These are phyloP conservation scores for Exidia glandulosa DNA, from an alignment of 768 basidiomycete genomes.

Conservation along the genomic window DNA sequence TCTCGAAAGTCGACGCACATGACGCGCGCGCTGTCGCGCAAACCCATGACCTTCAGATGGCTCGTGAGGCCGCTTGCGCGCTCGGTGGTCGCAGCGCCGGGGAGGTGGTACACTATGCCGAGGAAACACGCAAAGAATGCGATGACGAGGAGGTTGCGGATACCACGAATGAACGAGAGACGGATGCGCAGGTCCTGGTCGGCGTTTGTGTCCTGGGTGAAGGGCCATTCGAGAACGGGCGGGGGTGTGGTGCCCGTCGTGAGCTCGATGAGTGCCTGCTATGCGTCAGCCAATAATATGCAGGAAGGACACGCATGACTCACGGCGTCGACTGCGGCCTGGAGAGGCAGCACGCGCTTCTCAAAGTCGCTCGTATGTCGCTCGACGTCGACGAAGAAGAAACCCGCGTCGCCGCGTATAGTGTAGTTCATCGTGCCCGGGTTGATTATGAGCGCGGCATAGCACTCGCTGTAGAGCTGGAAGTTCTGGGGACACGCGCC, in stretches of 20 bases:
- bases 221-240: slow-evolving; percentile 65
- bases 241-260: slow-evolving; percentile 43
- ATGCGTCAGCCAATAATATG: slow-evolving; percentile 23
- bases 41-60: slow-evolving; percentile 74
- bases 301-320: slow-evolving; percentile 21
- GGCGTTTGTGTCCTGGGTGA: slow-evolving; percentile 53
- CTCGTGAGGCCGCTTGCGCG: slow-evolving; percentile 52
- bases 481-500: slow-evolving; percentile 62
- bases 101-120: slow-evolving; percentile 68
- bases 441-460: slow-evolving; percentile 52
- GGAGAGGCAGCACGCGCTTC: slow-evolving; percentile 53
- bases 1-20: slow-evolving; percentile 25
- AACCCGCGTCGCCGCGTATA: slow-evolving; percentile 53
- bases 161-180: slow-evolving; percentile 51
- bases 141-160: slow-evolving; percentile 51
- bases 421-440: slow-evolving; percentile 43
- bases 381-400: slow-evolving; percentile 52
- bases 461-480: slow-evolving; percentile 58
- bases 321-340: slow-evolving; percentile 69
- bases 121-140: slow-evolving; percentile 62
- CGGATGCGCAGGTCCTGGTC: slow-evolving; percentile 46
- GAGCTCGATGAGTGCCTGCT: slow-evolving; percentile 64
- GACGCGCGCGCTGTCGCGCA: slow-evolving; percentile 58
- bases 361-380: slow-evolving; percentile 61
- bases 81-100: slow-evolving; percentile 58